Conservation (phyloP, 2,329 filamentous ascomycete genomes). For the Exophiala mesophila region DNA sequence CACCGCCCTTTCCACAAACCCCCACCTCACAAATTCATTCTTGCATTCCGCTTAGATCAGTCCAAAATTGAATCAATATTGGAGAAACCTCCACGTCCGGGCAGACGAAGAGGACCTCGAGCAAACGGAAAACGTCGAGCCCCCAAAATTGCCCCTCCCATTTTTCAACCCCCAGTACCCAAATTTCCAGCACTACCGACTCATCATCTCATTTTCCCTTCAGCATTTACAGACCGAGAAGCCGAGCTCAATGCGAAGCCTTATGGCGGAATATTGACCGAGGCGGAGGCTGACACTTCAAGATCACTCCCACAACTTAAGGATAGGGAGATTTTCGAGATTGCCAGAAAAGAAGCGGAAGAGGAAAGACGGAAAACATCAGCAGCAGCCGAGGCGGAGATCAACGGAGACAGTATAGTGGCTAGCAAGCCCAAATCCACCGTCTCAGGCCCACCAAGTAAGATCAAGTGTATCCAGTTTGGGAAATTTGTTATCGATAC, state of each 20-base stretch:
- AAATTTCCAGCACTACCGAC: constrained; percentile 28
- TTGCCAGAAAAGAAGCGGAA: constrained; percentile 84
- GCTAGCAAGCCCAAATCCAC: constrained; percentile 63
- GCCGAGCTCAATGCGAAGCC: constrained; percentile 85
- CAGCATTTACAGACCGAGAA: constrained; percentile 76
- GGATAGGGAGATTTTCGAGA: constrained; percentile 82
- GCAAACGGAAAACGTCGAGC: constrained; percentile 28
- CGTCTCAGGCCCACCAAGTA: constrained; percentile 77
- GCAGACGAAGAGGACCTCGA: constrained; percentile 44
- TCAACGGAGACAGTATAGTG: constrained; percentile 60
- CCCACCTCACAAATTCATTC: constrained; percentile 46
- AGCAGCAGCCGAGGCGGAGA: constrained; percentile 45
- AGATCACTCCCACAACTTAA: constrained; percentile 75
- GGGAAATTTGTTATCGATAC: constrained; percentile 97
- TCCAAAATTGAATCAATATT: constrained; percentile 58
- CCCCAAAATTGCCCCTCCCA: constrained; percentile 39
- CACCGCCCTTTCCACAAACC: constrained; percentile 28
- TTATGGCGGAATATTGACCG: constrained; percentile 87
- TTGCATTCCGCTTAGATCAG: constrained; percentile 57
- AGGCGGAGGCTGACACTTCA: constrained; percentile 84
- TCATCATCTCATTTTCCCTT: constrained; percentile 44
- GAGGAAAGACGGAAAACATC: constrained; percentile 71
- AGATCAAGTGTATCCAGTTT: constrained; percentile 98
- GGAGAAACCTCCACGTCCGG: constrained; percentile 54
- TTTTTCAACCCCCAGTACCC: constrained; percentile 46